Evolutionary conservation across 2,329 filamentous ascomycete genomes (phyloP).

Genomic region (Phyllosticta citriasiana): DNA sequence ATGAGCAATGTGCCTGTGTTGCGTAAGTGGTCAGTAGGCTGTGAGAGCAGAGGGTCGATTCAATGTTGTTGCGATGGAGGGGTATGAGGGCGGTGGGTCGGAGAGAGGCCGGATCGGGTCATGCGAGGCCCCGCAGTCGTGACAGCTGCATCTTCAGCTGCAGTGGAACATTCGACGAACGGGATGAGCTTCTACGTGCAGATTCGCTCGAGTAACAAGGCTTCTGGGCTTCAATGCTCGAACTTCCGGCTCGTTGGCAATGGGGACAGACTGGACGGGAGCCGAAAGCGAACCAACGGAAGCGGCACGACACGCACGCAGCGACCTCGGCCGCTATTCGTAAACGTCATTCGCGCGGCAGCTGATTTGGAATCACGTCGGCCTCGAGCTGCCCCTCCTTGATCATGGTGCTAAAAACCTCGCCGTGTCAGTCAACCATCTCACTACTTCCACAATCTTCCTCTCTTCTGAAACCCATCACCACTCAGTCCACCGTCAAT

Average conservation of each 20-base stretch:
- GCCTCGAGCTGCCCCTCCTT: constrained; percentile 9
- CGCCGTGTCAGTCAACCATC: not conserved
- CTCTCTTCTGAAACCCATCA: not conserved
- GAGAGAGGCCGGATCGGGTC: not conserved
- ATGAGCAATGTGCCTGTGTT: not conserved
- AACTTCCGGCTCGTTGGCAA: not conserved
- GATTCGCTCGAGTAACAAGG: not conserved
- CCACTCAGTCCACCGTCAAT: not conserved
- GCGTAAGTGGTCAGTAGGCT: not conserved
- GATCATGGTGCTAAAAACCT: constrained; percentile 9
- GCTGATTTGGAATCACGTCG: constrained; percentile 6
- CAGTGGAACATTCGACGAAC: not conserved
- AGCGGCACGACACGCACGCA: not conserved
- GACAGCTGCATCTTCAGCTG: not conserved
- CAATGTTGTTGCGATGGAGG: not conserved
- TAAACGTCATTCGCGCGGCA: constrained; percentile 9
- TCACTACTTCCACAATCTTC: not conserved
- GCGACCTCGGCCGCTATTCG: constrained; percentile 3
- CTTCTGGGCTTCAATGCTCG: not conserved
- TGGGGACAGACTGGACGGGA: not conserved
- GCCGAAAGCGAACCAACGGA: not conserved
- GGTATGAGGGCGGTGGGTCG: not conserved
- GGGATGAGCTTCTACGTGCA: not conserved
- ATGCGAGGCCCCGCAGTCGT: not conserved
- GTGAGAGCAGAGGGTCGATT: not conserved